Percentiles rank a stretch among this genome's conserved stretches.
Conservation (phyloP, 805 yeast species). For the Ogataea degrootiae region DNA sequence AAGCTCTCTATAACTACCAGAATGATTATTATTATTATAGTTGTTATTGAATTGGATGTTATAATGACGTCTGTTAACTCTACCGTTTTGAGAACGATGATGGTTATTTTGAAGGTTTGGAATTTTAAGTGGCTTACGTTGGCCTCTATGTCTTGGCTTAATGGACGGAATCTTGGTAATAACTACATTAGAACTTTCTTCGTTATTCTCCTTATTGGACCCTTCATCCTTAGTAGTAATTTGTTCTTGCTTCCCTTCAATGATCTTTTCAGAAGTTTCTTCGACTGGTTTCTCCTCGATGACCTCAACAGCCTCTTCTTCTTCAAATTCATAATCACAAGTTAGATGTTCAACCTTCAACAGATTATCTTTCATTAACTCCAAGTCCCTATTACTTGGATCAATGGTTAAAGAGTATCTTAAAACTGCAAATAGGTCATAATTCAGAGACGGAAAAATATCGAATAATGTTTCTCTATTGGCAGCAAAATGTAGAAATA, state of each 20-base stretch:
- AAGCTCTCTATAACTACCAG: conserved; percentile 11
- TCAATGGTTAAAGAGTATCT: conserved; percentile 76
- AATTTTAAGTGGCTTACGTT: conserved; percentile 28
- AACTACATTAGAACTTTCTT: conserved; percentile 4
- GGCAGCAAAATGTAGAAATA: conserved; percentile 79
- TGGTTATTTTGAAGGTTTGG: conserved; percentile 19
- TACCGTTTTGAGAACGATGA: conserved; percentile 19
- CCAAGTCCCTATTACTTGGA: conserved; percentile 76
- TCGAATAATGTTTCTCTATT: conserved; percentile 89
- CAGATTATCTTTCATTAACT: conserved; percentile 56
- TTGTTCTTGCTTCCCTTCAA: conserved; percentile 6
- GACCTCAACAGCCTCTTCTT: conserved; percentile 17
- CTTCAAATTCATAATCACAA: conserved; percentile 66
- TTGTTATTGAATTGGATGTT: conserved; percentile 1
- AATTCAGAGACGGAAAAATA: conserved; percentile 83
- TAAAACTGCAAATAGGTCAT: conserved; percentile 80
- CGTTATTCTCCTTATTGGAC: conserved; percentile 7
- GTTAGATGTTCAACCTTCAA: conserved; percentile 62
- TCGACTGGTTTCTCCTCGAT: conserved; percentile 16
- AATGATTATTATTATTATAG: conserved; percentile 16
- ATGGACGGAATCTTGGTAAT: conserved; percentile 4
- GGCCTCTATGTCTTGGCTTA: conserved; percentile 14
- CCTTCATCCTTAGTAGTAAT: no score
- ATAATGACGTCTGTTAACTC: conserved; percentile 12
- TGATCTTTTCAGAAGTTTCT: conserved; percentile 2